A percentile compares a stretch with the other conserved stretches of the same genome.
These are phyloP conservation scores for Termitomyces heimii DNA, from an alignment of 768 basidiomycete species.

Conservation along the genomic window DNA sequence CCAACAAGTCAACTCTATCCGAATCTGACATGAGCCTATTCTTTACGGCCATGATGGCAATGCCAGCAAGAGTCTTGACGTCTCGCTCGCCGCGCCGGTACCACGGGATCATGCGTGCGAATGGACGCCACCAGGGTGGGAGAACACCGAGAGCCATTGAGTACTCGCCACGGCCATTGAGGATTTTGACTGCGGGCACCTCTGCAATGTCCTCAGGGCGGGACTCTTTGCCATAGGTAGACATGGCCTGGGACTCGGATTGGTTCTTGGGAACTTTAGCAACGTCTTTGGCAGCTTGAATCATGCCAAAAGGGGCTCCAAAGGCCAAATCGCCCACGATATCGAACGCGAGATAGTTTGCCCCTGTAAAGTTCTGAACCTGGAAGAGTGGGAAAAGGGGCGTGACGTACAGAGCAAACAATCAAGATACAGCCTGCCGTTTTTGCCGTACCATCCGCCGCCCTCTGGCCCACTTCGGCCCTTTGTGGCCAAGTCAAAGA, in stretches of 20 bases:
- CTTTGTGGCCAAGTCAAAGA: constrained; percentile 50
- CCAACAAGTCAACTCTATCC: constrained; percentile 76
- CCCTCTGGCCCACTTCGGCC: constrained; percentile 54
- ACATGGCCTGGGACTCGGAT: constrained; percentile 44
- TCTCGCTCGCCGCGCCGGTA: constrained; percentile 61
- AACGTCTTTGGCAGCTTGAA: constrained; percentile 64
- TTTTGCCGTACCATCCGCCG: constrained; percentile 57
- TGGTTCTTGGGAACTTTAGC: constrained; percentile 62
- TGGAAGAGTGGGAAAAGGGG: background rate
- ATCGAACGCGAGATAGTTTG: constrained; percentile 52
- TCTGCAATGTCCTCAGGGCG: constrained; percentile 39
- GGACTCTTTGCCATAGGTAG: constrained; percentile 40
- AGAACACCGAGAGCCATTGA: constrained; percentile 80
- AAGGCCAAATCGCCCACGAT: constrained; percentile 88
- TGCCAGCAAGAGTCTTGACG: constrained; percentile 69
- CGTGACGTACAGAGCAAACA: constrained; percentile 58
- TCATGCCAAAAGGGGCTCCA: constrained; percentile 87
- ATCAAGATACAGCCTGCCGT: constrained; percentile 69
- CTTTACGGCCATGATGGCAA: constrained; percentile 75
- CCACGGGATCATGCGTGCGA: constrained; percentile 67
- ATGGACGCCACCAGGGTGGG: constrained; percentile 65
- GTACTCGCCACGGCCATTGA: constrained; percentile 86
- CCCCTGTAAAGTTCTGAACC: constrained; percentile 28
- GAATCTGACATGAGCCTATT: constrained; percentile 62
- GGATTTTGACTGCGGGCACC: constrained; percentile 78